A percentile compares a stretch with the other conserved stretches of the same genome.
Evolutionary conservation across 2,329 filamentous ascomycete genomes (phyloP).

Genomic region (Fusarium sp.): DNA sequence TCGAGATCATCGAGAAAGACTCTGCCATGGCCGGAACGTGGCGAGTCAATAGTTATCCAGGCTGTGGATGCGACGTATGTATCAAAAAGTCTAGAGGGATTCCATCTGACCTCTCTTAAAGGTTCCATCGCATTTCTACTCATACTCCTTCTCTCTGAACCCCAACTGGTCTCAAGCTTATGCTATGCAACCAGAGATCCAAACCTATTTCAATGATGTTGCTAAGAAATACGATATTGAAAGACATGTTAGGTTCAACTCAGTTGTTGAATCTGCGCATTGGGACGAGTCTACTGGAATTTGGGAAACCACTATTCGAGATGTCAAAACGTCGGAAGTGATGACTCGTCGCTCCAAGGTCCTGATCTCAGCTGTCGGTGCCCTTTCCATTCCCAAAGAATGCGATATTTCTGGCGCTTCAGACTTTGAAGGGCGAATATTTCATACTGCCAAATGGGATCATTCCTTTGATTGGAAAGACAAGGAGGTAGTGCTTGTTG

Average conservation of each 20-base stretch:
- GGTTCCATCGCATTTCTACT: slow-evolving; percentile 43
- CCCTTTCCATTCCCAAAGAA: slow-evolving; percentile 31
- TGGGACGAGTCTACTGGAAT: slow-evolving; percentile 33
- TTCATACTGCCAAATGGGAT: slow-evolving; percentile 42
- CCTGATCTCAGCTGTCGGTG: slow-evolving; percentile 40
- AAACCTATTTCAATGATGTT: slow-evolving; percentile 35
- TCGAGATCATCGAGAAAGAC: slow-evolving; percentile 39
- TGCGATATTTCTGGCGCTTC: slow-evolving; percentile 35
- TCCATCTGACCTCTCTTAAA: neutral
- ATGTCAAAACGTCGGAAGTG: slow-evolving; percentile 9
- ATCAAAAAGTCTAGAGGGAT: fast-evolving
- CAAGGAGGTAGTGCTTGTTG: slow-evolving; percentile 38
- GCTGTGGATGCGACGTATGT: slow-evolving; percentile 40
- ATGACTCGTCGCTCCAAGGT: slow-evolving; percentile 16
- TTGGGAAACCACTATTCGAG: slow-evolving; percentile 31
- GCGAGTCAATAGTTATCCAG: slow-evolving; percentile 41
- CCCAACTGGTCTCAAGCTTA: slow-evolving; percentile 41
- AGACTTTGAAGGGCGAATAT: slow-evolving; percentile 32
- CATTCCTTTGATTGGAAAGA: slow-evolving; percentile 39
- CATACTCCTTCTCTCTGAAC: slow-evolving; percentile 42
- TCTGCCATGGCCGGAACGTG: slow-evolving; percentile 39
- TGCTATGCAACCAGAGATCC: slow-evolving; percentile 41
- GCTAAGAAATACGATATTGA: slow-evolving; percentile 31
- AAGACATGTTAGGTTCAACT: slow-evolving; percentile 29
- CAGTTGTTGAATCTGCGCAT: slow-evolving; percentile 30